Evolutionary conservation across 371 early-diverging fungal genomes (phyloP), one percentile per base, ranked within the genome.

Genomic region (Gilbertella persicaria): DNA sequence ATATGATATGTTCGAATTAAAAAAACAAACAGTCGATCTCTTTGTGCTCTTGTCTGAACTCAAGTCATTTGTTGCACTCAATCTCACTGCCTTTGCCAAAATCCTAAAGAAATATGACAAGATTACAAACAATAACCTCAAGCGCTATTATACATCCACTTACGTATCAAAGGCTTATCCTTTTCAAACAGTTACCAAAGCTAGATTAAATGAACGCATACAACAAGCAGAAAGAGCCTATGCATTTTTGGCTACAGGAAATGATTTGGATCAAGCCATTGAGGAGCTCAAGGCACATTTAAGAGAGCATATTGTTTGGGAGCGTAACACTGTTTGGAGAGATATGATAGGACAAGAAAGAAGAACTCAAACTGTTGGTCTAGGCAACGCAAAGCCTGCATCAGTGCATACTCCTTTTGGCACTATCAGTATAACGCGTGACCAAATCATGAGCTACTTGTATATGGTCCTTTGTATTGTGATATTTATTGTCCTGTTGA

Each of bases 81-180:
- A 99, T 80, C 73, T 85, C 54, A 97, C 96, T 0, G 97, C 97
- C 4, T 98, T 98, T 74, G 79, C 87, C 58, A 99, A 96, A 69
- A 93, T 97, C 54, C 72, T 98, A 17, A 97, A 97, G 69, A 97
- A 98, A 72, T 95, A 90, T 60, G 98, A 98, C 77, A 98, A 97
- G 69, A 90, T 91, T 28, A 87, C 91, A 5, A 69, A 78, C 47
- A 81, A 69, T 39, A 77, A 83, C 19, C 73, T 89, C 44, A 82
- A 81, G 45, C 69, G 73, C 2, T 63, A 71, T 46, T 86, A 76
- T 54, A 70, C 71, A 16, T 40, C 61, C 20, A 60, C 66, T 20
- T 59, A 71, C 16, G 87, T 91, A 16, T 60, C 66, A 10, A 65
- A 71, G 9, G 77, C 86, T 0, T 87, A 90, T 63, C 87, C 88